phyloP scores from a whole-genome alignment of 345 rosid species.

The Passiflora organensis region DNA sequence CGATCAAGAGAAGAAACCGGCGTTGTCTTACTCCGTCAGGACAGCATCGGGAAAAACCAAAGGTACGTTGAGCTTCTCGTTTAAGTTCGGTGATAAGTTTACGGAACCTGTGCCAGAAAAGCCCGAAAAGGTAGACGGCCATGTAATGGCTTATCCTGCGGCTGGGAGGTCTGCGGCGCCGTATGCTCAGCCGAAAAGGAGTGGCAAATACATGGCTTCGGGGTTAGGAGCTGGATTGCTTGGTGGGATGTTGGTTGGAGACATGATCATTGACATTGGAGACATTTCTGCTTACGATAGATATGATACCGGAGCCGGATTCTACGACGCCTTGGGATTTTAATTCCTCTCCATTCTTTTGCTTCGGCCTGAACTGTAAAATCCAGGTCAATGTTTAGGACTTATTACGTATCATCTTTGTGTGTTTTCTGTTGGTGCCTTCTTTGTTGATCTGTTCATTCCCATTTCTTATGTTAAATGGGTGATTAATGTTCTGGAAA shows the following conservation, averaged over 20 bases:
- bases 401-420: too few species aligned
- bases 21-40: conserved; percentile 23
- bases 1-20: background rate
- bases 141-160: conserved; percentile 10
- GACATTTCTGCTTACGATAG: conserved; percentile 13
- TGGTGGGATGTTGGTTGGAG: conserved; percentile 30
- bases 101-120: conserved; percentile 6
- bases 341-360: too few species aligned
- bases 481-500: too few species aligned
- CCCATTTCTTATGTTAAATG: too few species aligned
- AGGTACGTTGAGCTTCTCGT: conserved; percentile 36
- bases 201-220: conserved; percentile 21
- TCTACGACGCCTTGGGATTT: conserved; percentile 19
- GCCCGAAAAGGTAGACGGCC: conserved; percentile 7
- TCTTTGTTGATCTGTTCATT: too few species aligned
- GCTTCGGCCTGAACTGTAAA: too few species aligned
- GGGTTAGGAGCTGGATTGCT: conserved; percentile 33
- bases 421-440: too few species aligned
- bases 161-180: background rate
- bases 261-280: conserved; percentile 25
- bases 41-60: conserved; percentile 31
- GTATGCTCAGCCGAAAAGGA: background rate
- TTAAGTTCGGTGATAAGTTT: conserved; percentile 36
- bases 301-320: conserved; percentile 16
- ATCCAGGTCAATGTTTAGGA: too few species aligned